Conservation (phyloP, 2,329 filamentous ascomycete genomes). For the Colletotrichum limetticola region DNA sequence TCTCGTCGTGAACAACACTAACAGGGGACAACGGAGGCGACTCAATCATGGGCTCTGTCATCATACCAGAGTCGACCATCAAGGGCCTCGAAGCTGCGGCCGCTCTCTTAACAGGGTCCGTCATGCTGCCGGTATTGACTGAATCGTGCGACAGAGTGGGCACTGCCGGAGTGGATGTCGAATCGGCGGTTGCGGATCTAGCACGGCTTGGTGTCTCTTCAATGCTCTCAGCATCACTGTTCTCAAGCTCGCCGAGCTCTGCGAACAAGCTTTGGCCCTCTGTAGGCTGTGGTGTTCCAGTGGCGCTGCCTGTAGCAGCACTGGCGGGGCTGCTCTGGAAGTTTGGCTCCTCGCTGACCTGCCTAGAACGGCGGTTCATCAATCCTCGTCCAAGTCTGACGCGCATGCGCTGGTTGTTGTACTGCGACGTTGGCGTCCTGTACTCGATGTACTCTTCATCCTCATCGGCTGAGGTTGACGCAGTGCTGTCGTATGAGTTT, state of each 20-base stretch:
- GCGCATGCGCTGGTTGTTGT: constrained; percentile 75
- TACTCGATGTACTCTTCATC: constrained; percentile 63
- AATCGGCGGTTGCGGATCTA: constrained; percentile 61
- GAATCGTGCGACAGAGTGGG: constrained; percentile 65
- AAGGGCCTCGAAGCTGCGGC: constrained; percentile 33
- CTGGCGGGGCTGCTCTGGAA: constrained; percentile 70
- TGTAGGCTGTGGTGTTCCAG: constrained; percentile 58
- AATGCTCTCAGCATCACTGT: constrained; percentile 77
- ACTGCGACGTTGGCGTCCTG: constrained; percentile 70
- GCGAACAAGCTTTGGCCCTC: constrained; percentile 85
- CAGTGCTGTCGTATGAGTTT: constrained; percentile 84
- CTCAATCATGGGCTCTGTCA: constrained; percentile 52
- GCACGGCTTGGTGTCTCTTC: constrained; percentile 66
- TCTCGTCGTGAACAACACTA: constrained; percentile 42
- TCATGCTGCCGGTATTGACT: constrained; percentile 71
- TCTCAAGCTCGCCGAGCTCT: constrained; percentile 84
- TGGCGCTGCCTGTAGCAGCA: constrained; percentile 59
- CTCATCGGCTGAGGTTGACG: constrained; percentile 84
- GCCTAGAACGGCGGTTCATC: constrained; percentile 68
- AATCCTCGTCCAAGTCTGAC: constrained; percentile 75
- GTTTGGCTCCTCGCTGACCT: constrained; percentile 67
- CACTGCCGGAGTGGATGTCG: constrained; percentile 60
- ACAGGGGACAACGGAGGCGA: constrained; percentile 35
- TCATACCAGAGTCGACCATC: constrained; percentile 56
- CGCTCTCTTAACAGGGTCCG: constrained; percentile 60